These are phyloP conservation scores for Volvox africanus DNA, from an alignment of 139 green algal genomes.

Conservation along the genomic window DNA sequence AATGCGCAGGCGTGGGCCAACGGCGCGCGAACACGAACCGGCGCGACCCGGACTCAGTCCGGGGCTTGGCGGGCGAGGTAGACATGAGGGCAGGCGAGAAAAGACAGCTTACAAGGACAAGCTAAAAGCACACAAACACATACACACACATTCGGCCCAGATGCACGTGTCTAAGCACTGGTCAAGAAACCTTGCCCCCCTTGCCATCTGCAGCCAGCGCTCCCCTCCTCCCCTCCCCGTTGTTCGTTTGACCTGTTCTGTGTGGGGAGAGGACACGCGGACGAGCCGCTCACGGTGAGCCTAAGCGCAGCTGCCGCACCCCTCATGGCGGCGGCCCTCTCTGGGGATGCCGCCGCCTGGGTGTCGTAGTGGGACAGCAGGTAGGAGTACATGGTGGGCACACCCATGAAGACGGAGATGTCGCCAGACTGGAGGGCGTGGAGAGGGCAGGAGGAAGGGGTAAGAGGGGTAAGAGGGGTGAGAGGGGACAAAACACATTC, in stretches of 20 bases:
- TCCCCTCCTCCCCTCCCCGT: background rate
- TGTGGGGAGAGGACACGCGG: conserved; percentile 87
- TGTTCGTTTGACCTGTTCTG: conserved; percentile 71
- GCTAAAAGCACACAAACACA: no score
- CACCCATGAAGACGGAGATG: conserved; percentile 92
- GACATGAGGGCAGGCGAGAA: no score
- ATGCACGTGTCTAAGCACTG: no score
- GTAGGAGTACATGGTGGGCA: conserved; percentile 97
- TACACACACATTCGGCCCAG: no score
- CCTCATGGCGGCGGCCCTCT: conserved; percentile 57
- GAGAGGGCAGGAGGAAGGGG: background rate
- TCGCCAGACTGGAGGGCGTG: conserved; percentile 47
- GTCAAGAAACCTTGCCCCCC: no score
- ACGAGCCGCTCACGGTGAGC: conserved; percentile 90
- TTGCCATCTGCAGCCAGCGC: no score
- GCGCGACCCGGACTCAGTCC: no score
- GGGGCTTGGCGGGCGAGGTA: no score
- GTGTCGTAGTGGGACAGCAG: conserved; percentile 81
- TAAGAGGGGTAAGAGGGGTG: background rate
- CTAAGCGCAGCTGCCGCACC: conserved; percentile 72
- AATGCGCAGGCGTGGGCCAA: no score
- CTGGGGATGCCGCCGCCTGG: conserved; percentile 47
- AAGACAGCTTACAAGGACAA: no score
- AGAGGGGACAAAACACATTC: background rate
- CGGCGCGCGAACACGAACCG: no score